These are phyloP conservation scores for Plenodomus lindquistii DNA, from an alignment of 2,329 filamentous ascomycete genomes.

Conservation along the genomic window DNA sequence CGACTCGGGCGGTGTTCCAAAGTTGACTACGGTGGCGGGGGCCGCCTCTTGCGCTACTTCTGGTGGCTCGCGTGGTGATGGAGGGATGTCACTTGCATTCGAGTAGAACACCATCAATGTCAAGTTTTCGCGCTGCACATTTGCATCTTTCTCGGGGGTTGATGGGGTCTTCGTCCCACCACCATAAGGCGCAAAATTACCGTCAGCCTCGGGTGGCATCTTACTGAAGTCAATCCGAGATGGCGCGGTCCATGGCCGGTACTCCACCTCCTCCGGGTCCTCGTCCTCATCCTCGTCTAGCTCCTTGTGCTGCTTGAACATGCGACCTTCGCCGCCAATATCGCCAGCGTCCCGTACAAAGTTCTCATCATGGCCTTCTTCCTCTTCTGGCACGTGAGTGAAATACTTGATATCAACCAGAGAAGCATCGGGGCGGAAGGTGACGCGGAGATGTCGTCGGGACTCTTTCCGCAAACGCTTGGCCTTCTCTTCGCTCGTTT, in stretches of 20 bases:
- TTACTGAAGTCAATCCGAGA: slow-evolving; percentile 50
- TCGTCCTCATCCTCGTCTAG: slow-evolving; percentile 67
- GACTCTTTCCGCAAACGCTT: slow-evolving; percentile 74
- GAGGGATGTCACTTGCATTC: slow-evolving; percentile 50
- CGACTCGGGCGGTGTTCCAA: slow-evolving; percentile 43
- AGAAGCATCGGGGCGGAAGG: slow-evolving; percentile 69
- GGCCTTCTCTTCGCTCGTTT: slow-evolving; percentile 69
- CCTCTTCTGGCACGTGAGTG: slow-evolving; percentile 72
- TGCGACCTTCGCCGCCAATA: slow-evolving; percentile 65
- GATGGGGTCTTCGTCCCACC: slow-evolving; percentile 47
- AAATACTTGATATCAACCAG: slow-evolving; percentile 71
- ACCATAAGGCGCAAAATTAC: slow-evolving; percentile 52
- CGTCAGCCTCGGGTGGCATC: slow-evolving; percentile 45
- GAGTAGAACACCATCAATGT: slow-evolving; percentile 54
- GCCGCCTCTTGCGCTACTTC: slow-evolving; percentile 35
- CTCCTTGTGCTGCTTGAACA: slow-evolving; percentile 63
- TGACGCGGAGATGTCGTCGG: slow-evolving; percentile 70
- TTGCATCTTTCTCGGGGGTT: slow-evolving; percentile 49
- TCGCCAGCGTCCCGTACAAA: slow-evolving; percentile 74
- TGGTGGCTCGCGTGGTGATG: slow-evolving; percentile 50
- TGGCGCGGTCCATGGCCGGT: slow-evolving; percentile 38
- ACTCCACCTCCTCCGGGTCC: slow-evolving; percentile 55
- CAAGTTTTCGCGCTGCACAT: slow-evolving; percentile 50
- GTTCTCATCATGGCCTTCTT: slow-evolving; percentile 67
- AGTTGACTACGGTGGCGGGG: slow-evolving; percentile 32